Evolutionary conservation across 1,284 basidiomycete genomes (phyloP), one percentile per base, ranked within the genome.

Genomic region (Ceratobasidium sp.): DNA sequence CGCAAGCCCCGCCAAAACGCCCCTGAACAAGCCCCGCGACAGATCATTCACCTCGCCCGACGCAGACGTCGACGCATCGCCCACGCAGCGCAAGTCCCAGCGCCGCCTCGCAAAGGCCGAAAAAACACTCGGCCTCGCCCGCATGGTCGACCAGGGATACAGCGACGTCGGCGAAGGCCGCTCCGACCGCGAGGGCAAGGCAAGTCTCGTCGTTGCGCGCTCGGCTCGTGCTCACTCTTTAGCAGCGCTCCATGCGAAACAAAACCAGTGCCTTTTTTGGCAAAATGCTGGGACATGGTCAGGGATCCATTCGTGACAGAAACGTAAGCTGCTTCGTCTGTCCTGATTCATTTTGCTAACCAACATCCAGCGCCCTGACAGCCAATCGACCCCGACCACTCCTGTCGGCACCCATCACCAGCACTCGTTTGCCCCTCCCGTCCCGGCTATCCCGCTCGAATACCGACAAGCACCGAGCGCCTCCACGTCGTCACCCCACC

Each of bases 211-310:
- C 2, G n/a, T 47, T 27, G 40, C 31, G n/a, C 38, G 32, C 15
- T 29, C 35, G 20, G 12, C 27, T 22, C 32, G 43, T 6, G 50
- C 47, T 52, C 13, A 38, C 42, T 17, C 42, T 31, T 20, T 74
- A 79, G 15, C 90, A 85, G 77, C 83, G 84, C 13, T 86, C 90
- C 8, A 86, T 92, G 57, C 81, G 90, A 69, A 83, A 86, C 45
- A 92, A 91, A 77, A 91, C 90, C 22, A 90, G 84, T 73, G 89
- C 89, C 45, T 88, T 92, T 75, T 81, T 89, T 72, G 89, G 89
- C 1, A 91, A 87, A 77, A 87, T 92, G 86, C 78, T 89, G 45
- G 89, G 89, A 1, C 83, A 87, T 73, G 82, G 60, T 27, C 55
- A 58, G 38, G 45, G 80, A 55, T 84, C 81, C 34, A 80, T 85